Evolutionary conservation across 768 basidiomycete genomes (phyloP).

Genomic region (Lentinula sp.): DNA sequence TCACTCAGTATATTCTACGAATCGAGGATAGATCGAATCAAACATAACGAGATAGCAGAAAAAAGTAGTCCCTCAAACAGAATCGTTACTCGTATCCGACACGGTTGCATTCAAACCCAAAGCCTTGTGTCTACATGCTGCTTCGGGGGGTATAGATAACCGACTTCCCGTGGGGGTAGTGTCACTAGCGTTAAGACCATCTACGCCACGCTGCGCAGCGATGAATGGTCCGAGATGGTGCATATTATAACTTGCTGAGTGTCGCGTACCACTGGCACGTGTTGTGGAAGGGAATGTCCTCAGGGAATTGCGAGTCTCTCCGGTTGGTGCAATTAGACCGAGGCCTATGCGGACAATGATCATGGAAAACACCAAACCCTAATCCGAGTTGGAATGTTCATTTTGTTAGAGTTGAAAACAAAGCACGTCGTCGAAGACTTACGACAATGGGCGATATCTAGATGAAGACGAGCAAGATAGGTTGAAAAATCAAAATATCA

Average conservation of each 20-base stretch:
- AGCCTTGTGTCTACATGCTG: neutral
- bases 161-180: neutral
- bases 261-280: neutral
- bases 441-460: conserved; percentile 19
- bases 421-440: neutral
- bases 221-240: neutral
- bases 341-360: conserved; percentile 34
- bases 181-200: neutral
- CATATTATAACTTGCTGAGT: neutral
- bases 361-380: conserved; percentile 32
- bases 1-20: too few relatives aligned
- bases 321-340: conserved; percentile 20
- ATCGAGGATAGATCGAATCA: too few relatives aligned
- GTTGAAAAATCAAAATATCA: neutral
- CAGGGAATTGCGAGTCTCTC: neutral
- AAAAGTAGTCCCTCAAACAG: neutral
- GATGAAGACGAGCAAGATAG: neutral
- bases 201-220: neutral
- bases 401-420: neutral
- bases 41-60: too few relatives aligned
- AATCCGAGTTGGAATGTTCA: neutral
- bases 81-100: neutral
- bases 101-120: neutral
- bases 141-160: neutral
- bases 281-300: neutral